Evolutionary conservation across 2,329 filamentous ascomycete genomes (phyloP).

Genomic region (Berkeleyomyces basicola): DNA sequence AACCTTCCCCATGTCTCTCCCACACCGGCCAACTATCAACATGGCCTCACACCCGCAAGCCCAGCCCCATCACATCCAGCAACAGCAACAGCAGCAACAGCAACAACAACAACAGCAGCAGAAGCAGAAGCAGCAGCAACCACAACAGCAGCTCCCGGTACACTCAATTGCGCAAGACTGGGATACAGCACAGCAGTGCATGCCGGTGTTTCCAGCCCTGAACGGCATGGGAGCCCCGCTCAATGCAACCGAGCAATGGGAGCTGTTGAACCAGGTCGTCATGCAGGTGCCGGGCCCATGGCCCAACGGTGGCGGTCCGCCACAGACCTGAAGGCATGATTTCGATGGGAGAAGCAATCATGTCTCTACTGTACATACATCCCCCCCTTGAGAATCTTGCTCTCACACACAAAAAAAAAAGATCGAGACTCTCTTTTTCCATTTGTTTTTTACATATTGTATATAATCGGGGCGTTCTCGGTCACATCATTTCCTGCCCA

Average conservation of each 20-base stretch:
- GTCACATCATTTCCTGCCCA: not conserved
- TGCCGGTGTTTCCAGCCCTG: constrained; percentile 1
- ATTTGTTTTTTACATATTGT: no score
- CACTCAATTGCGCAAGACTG: not conserved
- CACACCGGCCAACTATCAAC: constrained; percentile 1
- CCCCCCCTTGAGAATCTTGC: not conserved
- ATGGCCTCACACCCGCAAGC: not conserved
- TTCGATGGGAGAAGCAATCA: not conserved
- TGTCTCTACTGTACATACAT: not conserved
- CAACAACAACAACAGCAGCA: not conserved
- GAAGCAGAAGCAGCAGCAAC: not conserved
- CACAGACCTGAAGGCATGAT: not conserved
- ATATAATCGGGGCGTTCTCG: no score
- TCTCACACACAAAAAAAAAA: no score
- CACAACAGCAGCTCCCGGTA: not conserved
- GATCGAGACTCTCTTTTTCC: no score
- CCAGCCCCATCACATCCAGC: not conserved
- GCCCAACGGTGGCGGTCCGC: not conserved
- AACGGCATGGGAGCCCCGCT: not conserved
- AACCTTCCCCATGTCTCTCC: constrained; percentile 3
- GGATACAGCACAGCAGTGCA: not conserved
- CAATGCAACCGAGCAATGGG: not conserved
- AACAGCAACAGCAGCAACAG: not conserved
- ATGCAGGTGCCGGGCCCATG: not conserved
- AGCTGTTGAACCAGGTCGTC: not conserved